Conservation (phyloP, 495 filamentous ascomycete species). For the Penicillium manginii region DNA sequence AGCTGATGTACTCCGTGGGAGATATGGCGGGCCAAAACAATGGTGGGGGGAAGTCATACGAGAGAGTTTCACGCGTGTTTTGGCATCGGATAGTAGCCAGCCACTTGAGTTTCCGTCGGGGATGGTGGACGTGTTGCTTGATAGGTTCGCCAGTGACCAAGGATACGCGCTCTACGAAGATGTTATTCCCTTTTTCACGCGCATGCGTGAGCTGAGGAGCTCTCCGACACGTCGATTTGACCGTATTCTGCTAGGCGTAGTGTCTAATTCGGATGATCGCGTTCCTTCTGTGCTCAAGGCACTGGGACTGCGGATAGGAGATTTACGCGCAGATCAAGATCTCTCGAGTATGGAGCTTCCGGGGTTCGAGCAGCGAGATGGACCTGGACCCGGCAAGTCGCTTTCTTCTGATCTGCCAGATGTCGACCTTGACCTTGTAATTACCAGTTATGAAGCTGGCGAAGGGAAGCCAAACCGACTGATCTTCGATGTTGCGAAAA, state of each 20-base stretch:
- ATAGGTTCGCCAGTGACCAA: conserved; percentile 61
- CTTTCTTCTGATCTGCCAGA: conserved; percentile 4
- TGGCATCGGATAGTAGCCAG: conserved; percentile 2
- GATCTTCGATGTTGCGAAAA: conserved; percentile 67
- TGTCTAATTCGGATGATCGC: conserved; percentile 80
- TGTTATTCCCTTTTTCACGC: conserved; percentile 55
- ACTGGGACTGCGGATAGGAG: conserved; percentile 61
- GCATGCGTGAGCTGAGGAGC: conserved; percentile 33
- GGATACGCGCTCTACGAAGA: conserved; percentile 65
- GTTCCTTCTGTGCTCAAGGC: conserved; percentile 63
- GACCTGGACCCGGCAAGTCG: not conserved
- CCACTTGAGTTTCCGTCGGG: conserved; percentile 36
- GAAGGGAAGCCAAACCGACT: conserved; percentile 63
- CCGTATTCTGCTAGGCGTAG: conserved; percentile 60
- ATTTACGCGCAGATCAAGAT: conserved; percentile 38
- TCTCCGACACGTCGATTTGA: conserved; percentile 20
- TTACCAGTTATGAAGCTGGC: conserved; percentile 76
- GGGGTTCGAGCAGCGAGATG: conserved; percentile 41
- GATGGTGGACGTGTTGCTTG: conserved; percentile 57
- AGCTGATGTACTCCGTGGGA: conserved; percentile 40
- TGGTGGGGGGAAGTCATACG: conserved; percentile 74
- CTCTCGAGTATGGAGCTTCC: conserved; percentile 39
- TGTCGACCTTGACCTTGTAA: conserved; percentile 65
- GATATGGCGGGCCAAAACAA: conserved; percentile 54
- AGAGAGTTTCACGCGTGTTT: conserved; percentile 31